phyloP scores from a whole-genome alignment of 2,329 filamentous ascomycete species.

The Hypoxylon sp. region DNA sequence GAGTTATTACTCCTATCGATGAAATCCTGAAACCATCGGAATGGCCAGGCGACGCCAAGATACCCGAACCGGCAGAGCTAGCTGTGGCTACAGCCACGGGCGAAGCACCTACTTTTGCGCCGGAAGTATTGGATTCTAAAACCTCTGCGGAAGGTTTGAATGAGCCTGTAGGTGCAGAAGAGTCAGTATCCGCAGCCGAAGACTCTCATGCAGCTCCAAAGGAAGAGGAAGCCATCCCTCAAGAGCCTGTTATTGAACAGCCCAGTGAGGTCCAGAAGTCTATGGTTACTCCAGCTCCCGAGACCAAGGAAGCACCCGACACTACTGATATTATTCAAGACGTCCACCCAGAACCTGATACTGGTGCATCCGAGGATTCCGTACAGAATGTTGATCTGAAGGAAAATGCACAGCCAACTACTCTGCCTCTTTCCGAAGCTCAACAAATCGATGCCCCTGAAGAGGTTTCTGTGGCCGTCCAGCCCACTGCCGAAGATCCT shows the following conservation, averaged over 20 bases:
- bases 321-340: background rate
- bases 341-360: background rate
- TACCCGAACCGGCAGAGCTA: background rate
- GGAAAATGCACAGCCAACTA: background rate
- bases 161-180: background rate
- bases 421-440: background rate
- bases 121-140: background rate
- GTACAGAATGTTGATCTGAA: background rate
- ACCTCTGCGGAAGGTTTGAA: background rate
- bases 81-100: background rate
- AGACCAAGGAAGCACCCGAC: background rate
- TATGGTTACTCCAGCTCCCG: background rate
- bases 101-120: background rate
- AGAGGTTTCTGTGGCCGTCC: conserved; percentile 3
- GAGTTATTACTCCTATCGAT: background rate
- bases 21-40: background rate
- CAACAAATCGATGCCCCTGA: background rate
- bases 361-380: background rate
- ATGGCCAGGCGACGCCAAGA: background rate
- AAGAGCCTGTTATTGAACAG: background rate
- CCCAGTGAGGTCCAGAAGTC: background rate
- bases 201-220: background rate
- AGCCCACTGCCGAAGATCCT: background rate
- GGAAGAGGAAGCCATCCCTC: background rate
- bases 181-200: background rate